Base-by-base conservation (phyloP, 371 early-diverging fungal genomes). In the Lichtheimia hyalospora region DNA sequence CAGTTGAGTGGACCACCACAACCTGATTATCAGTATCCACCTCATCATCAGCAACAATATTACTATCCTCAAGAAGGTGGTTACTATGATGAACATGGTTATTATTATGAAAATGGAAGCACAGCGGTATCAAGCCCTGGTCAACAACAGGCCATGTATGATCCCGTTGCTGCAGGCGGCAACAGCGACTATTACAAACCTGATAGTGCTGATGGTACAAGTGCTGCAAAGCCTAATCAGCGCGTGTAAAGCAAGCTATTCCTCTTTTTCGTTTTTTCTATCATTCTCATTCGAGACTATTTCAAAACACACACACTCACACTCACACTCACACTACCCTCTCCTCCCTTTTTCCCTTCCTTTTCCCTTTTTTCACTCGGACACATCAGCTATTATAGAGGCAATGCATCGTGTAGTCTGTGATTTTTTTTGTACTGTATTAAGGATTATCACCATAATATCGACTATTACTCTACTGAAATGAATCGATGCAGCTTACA, bases 41-140 rank as follows among this genome's bases (percentile, higher is more conserved):
- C 52, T 7, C 57, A 62, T 15, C 61, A 63, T 24, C 55, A 56
- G 15, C 56, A 40, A 43, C 64, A 63, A 15, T 72, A 72, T 20
- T 70, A 73, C 49, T 71, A 73, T 48, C 67, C 68, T 43, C 66
- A 67, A 20, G 66, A 50, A 16, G 61, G 58, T 13, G 66, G 63
- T 13, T 71, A 77, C 52, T 77, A 77, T 60, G 68, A 74, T 41
- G 72, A 75, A 23, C 63, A 61, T 24, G 60, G 58, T 4, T 70
- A 71, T 49, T 75, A 71, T 55, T 71, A 74, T 49, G 65, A 71
- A 1, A 46, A 46, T 28, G 53, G 54, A 16, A 61, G 57, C 46
- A 74, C 60, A 15, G 65, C 60, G 14, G 65, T 56, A 7, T 58
- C 65, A 10, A 58, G 58, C 49, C 63, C 46, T 18, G 21, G 46